A percentile compares a stretch with the other conserved stretches of the same genome.
phyloP scores from a whole-genome alignment of 108 stramenopile genomes.

The Cylindrotheca closterium region DNA sequence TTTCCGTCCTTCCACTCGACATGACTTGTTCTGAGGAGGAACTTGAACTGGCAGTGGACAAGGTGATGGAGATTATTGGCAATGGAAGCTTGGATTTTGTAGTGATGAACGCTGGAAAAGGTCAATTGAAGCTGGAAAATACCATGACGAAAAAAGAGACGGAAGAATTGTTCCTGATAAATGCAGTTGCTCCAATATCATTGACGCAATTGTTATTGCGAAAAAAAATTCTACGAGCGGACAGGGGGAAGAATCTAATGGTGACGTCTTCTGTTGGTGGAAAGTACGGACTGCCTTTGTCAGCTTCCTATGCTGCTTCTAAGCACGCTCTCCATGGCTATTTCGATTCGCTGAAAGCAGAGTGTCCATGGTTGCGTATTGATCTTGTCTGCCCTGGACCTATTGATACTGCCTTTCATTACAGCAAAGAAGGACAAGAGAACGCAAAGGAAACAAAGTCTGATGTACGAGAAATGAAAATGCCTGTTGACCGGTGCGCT shows the following conservation, averaged over 20 bases:
- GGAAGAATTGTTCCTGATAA: conserved; percentile 32
- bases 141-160: conserved; percentile 14
- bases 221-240: conserved; percentile 10
- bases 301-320: conserved; percentile 62
- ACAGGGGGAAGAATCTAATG: conserved; percentile 39
- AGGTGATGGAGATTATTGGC: conserved; percentile 2
- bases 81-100: conserved; percentile 30
- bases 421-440: conserved; percentile 11
- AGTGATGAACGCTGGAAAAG: conserved; percentile 54
- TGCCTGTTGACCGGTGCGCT: conserved; percentile 55
- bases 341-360: conserved; percentile 52
- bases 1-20: conserved; percentile 41
- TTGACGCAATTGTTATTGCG: conserved; percentile 30
- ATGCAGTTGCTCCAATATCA: conserved; percentile 43
- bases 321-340: conserved; percentile 73
- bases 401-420: conserved; percentile 51
- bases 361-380: conserved; percentile 47
- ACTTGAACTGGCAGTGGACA: conserved; percentile 17
- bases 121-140: conserved; percentile 32
- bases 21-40: conserved; percentile 21
- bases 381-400: conserved; percentile 67
- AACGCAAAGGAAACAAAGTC: conserved; percentile 3
- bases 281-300: conserved; percentile 55
- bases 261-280: conserved; percentile 57
- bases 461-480: conserved; percentile 41